Evolutionary conservation across 495 filamentous ascomycete genomes (phyloP), one percentile per base, ranked within the genome.

Genomic region (Hypoxylon lienhwacheense): DNA sequence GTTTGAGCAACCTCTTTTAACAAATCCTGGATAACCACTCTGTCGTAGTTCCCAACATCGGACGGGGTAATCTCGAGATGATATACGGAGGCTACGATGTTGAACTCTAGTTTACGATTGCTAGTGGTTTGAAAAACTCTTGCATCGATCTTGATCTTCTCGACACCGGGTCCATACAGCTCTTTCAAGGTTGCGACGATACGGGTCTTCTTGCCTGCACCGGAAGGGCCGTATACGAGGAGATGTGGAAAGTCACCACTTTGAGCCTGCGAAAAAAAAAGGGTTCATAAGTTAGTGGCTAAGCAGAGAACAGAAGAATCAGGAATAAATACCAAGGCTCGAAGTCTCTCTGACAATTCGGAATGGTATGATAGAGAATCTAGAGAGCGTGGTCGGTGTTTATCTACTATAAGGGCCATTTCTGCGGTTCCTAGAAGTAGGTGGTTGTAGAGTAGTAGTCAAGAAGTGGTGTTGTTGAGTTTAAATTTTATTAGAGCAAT

Each of bases 1-100:
- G 93, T 98, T 71, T 98, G 93, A 25, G 95, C 93, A 7, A 97
- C 91, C 70, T 98, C 93, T 70, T 98, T 98, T 22, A 98, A 80
- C 32, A 98, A 77, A 67, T 96, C 92, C 66, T 97, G 95, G 10
- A 98, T 73, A 7, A 98, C 91, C 1, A 98, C 95, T 39, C 93
- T 81, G 70, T 98, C 93, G 61, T 95, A 95, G 63, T 84, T 91
- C 39, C 92, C 95, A n/a, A 98, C 92, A 62, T 98, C 93, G 0
- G 90, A 92, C 1, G 93, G 93, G 1, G 93, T 98, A 64, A 98
- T 98, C 67, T 98, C 93, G 53, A 98, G 85, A 63, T 98, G 93
- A 73, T 98, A 97, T 36, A 96, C 81, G 0, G 90, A 96, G 19
- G 90, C 81, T 36, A 97, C 95, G 53, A 97, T 95, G 74, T 95